phyloP scores from a whole-genome alignment of 2,329 filamentous ascomycete species.

The Colletotrichum tropicicola region DNA sequence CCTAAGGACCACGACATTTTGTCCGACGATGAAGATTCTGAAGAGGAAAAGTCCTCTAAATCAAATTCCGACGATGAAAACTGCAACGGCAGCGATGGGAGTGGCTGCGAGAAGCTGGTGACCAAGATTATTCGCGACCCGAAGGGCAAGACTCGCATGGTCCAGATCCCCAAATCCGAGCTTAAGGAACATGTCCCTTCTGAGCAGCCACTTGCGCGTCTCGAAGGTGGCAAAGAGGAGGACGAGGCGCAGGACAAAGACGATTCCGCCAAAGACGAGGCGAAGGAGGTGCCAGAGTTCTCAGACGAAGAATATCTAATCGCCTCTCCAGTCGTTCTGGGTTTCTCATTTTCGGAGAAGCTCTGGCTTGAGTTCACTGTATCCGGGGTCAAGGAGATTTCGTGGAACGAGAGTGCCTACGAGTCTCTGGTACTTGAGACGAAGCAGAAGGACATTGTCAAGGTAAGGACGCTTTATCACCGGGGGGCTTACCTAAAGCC shows the following conservation, averaged over 20 bases:
- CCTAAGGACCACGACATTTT: slow-evolving; percentile 74
- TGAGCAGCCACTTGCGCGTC: slow-evolving; percentile 57
- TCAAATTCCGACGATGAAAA: too few species aligned
- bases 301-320: slow-evolving; percentile 86
- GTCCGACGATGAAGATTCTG: slow-evolving; percentile 54
- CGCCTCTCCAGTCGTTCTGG: slow-evolving; percentile 84
- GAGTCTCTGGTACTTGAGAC: slow-evolving; percentile 78
- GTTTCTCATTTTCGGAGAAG: slow-evolving; percentile 89
- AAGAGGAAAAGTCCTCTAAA: too few species aligned
- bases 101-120: slow-evolving; percentile 51
- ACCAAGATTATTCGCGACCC: slow-evolving; percentile 61
- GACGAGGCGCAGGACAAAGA: too few species aligned
- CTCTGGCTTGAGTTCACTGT: slow-evolving; percentile 90
- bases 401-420: slow-evolving; percentile 87
- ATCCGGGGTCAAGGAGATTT: slow-evolving; percentile 80
- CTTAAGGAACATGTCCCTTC: too few species aligned
- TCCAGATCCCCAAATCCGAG: slow-evolving; percentile 45
- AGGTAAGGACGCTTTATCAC: slow-evolving; percentile 41
- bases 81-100: slow-evolving; percentile 47
- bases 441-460: slow-evolving; percentile 73
- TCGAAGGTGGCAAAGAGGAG: slow-evolving; percentile 46
- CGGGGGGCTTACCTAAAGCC: too few species aligned
- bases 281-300: slow-evolving; percentile 62
- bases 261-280: slow-evolving; percentile 33
- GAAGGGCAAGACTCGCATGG: slow-evolving; percentile 42